These are phyloP conservation scores for Ustilago vetiveriae DNA, from an alignment of 1,284 basidiomycete genomes.

Conservation along the genomic window DNA sequence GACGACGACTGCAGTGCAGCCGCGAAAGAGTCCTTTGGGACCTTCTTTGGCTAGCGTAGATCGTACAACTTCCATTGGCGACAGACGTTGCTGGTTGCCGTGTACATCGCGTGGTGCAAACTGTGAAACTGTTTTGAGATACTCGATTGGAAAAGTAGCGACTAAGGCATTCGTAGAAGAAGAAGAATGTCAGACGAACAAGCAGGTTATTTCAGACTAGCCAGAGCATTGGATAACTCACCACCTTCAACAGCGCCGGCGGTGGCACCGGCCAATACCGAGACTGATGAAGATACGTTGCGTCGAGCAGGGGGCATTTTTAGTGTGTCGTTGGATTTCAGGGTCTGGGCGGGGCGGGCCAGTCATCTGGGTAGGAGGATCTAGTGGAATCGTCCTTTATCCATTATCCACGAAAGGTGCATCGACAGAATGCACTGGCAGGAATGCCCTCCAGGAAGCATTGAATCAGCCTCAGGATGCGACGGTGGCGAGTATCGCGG, in stretches of 20 bases:
- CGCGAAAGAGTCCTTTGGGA: slow-evolving; percentile 1
- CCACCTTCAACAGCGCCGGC: slow-evolving; percentile 3
- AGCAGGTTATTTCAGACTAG: no score
- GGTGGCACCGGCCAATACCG: slow-evolving; percentile 1
- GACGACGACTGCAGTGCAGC: not conserved
- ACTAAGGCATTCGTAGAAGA: not conserved
- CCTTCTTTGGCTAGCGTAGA: not conserved
- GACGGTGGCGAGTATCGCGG: no score
- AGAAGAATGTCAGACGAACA: not conserved
- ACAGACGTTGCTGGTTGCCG: slow-evolving; percentile 1
- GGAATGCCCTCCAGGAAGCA: no score
- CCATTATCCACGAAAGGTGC: no score
- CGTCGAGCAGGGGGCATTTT: no score
- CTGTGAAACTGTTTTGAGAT: slow-evolving; percentile 2
- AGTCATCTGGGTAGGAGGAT: no score
- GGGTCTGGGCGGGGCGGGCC: no score
- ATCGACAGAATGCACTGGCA: no score
- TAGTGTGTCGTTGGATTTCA: no score
- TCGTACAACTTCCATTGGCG: not conserved
- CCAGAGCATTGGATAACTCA: no score
- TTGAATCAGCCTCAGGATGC: no score
- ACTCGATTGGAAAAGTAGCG: slow-evolving; percentile 1
- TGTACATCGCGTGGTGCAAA: slow-evolving; percentile 1
- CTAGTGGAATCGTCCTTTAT: no score
- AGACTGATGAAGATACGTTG: not conserved